These are phyloP conservation scores for Phytophthora podocarpi DNA, from an alignment of 352 stramenopile species.

Conservation along the genomic window DNA sequence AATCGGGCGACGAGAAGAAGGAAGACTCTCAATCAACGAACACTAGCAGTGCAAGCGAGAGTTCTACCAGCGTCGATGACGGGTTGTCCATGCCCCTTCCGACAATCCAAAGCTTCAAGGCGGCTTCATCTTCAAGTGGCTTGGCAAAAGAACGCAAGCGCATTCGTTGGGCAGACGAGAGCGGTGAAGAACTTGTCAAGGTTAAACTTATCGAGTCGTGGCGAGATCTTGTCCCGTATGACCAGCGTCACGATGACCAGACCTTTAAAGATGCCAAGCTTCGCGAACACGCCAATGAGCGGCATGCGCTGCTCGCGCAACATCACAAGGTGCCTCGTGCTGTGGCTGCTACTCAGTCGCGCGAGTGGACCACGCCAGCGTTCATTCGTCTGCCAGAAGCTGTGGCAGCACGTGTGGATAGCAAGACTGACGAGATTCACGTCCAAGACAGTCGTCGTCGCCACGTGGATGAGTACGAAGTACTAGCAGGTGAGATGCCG, in stretches of 20 bases:
- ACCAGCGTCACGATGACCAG: constrained; percentile 63
- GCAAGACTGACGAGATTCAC: constrained; percentile 61
- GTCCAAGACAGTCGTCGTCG: constrained; percentile 71
- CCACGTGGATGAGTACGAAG: constrained; percentile 83
- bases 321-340: constrained; percentile 67
- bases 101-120: constrained; percentile 87
- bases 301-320: constrained; percentile 64
- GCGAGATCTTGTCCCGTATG: constrained; percentile 74
- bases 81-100: constrained; percentile 59
- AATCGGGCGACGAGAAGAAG: constrained; percentile 18
- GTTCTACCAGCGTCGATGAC: constrained; percentile 39
- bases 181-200: constrained; percentile 75
- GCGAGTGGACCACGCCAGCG: constrained; percentile 73
- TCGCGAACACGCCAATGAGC: constrained; percentile 82
- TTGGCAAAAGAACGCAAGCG: constrained; percentile 51
- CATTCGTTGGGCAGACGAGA: constrained; percentile 86
- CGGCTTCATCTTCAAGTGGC: constrained; percentile 36
- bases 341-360: constrained; percentile 51
- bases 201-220: constrained; percentile 89
- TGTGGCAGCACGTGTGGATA: constrained; percentile 42
- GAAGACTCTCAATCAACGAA: constrained; percentile 15
- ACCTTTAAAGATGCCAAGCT: constrained; percentile 86
- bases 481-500: constrained; percentile 81
- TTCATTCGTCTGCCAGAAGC: constrained; percentile 66
- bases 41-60: constrained; percentile 29